phyloP scores from a whole-genome alignment of 31 red algal species.

The Odonthalia washingtoniensis region DNA sequence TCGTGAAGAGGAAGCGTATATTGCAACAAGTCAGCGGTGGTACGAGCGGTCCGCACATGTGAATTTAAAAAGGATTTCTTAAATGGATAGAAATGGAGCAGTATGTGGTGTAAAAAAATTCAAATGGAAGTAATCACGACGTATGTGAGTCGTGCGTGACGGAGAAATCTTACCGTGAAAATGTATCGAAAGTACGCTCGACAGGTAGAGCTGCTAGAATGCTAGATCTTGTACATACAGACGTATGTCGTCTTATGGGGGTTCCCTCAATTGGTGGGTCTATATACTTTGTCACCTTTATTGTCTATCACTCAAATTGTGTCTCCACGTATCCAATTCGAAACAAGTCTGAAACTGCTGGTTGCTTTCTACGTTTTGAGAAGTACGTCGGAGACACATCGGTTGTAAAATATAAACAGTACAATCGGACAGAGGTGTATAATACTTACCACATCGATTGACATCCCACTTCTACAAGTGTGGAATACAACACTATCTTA shows the following conservation, averaged over 20 bases:
- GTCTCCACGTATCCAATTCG: background rate
- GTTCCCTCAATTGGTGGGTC: conserved; percentile 24
- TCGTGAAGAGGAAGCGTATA: no score
- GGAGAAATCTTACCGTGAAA: background rate
- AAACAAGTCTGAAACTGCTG: background rate
- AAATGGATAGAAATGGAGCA: no score
- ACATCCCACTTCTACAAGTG: background rate
- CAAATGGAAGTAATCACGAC: no score
- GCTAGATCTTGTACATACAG: conserved; percentile 17
- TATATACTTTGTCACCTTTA: conserved; percentile 39
- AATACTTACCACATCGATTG: conserved; percentile 4
- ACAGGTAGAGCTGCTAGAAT: background rate
- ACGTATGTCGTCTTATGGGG: conserved; percentile 20
- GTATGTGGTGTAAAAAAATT: no score
- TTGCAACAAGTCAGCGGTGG: no score
- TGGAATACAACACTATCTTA: conserved; percentile 4
- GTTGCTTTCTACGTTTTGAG: background rate
- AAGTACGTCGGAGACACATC: background rate
- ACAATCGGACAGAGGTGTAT: background rate
- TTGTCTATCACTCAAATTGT: conserved; percentile 23
- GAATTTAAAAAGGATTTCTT: no score
- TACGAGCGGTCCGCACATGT: no score
- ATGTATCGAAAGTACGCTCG: background rate
- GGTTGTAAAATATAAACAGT: background rate
- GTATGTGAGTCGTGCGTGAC: no score